Evolutionary conservation across 768 basidiomycete species (phyloP).

Genomic region (Lentinula detonsa): DNA sequence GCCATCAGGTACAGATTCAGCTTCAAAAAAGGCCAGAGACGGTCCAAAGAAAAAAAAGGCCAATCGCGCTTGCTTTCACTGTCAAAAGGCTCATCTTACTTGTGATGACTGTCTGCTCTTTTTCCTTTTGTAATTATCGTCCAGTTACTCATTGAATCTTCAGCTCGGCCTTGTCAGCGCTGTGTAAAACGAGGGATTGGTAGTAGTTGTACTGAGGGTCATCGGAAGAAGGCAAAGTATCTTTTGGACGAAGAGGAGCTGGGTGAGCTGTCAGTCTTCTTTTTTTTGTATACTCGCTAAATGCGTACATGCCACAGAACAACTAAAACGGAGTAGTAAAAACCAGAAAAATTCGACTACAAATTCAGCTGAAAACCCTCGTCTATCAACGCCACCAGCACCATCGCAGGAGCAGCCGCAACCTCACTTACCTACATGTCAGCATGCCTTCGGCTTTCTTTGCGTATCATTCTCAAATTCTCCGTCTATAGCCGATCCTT

Average conservation of each 20-base stretch:
- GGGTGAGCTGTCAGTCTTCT: conserved; percentile 38
- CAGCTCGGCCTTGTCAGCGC: conserved; percentile 93
- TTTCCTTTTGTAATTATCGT: neutral
- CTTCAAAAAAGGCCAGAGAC: conserved; percentile 55
- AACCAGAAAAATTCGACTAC: neutral
- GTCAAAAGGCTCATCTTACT: conserved; percentile 97
- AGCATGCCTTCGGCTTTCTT: conserved; percentile 7
- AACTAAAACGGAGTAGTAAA: conserved; percentile 41
- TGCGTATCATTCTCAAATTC: conserved; percentile 10
- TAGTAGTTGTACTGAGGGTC: conserved; percentile 86
- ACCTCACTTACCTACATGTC: conserved; percentile 24
- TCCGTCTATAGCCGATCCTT: conserved; percentile 37
- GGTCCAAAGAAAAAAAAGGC: conserved; percentile 94
- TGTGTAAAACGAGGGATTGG: conserved; percentile 93
- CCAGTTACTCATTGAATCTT: conserved; percentile 12
- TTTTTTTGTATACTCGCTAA: conserved; percentile 15
- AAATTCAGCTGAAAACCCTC: neutral
- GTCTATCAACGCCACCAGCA: conserved; percentile 20
- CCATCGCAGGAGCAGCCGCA: conserved; percentile 25
- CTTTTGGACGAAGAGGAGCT: conserved; percentile 91
- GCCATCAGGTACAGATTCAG: conserved; percentile 42
- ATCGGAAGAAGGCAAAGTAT: conserved; percentile 97
- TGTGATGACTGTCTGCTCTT: conserved; percentile 86
- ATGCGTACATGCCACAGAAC: conserved; percentile 36
- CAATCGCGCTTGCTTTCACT: conserved; percentile 88